Conservation (phyloP, 192 early-diverging fungal species). For the Umbelopsis isabellina region DNA sequence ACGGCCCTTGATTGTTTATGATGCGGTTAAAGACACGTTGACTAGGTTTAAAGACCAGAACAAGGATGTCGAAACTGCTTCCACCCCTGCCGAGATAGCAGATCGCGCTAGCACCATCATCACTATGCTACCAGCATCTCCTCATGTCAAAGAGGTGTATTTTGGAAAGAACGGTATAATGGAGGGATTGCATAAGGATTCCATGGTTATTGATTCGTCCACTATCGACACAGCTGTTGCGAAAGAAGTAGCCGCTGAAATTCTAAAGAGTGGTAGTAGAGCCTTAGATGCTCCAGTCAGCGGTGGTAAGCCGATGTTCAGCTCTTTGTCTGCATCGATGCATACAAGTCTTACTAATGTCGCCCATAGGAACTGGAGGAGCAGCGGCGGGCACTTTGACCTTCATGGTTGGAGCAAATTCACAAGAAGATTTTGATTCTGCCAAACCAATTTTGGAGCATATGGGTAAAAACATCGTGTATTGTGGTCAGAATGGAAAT, state of each 20-base stretch:
- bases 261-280: slow-evolving; percentile 62
- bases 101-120: slow-evolving; percentile 73
- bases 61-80: slow-evolving; percentile 54
- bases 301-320: slow-evolving; percentile 61
- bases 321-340: not conserved
- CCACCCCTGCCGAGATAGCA: slow-evolving; percentile 74
- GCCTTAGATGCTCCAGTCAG: slow-evolving; percentile 93
- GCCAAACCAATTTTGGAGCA: slow-evolving; percentile 62
- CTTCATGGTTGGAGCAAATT: slow-evolving; percentile 91
- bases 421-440: slow-evolving; percentile 57
- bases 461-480: slow-evolving; percentile 92
- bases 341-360: not conserved
- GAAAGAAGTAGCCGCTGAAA: slow-evolving; percentile 64
- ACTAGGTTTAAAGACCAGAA: slow-evolving; percentile 56
- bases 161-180: slow-evolving; percentile 71
- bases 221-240: slow-evolving; percentile 89
- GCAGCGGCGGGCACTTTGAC: slow-evolving; percentile 90
- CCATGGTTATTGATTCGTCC: slow-evolving; percentile 84
- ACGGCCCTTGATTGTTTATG: slow-evolving; percentile 71
- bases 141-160: slow-evolving; percentile 84
- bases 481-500: slow-evolving; percentile 82
- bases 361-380: slow-evolving; percentile 68
- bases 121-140: slow-evolving; percentile 89
- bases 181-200: slow-evolving; percentile 39
- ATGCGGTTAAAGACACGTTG: slow-evolving; percentile 61